Evolutionary conservation across 768 basidiomycete species (phyloP), one percentile per base, ranked within the genome.

Genomic region (Baorangia bicolor): DNA sequence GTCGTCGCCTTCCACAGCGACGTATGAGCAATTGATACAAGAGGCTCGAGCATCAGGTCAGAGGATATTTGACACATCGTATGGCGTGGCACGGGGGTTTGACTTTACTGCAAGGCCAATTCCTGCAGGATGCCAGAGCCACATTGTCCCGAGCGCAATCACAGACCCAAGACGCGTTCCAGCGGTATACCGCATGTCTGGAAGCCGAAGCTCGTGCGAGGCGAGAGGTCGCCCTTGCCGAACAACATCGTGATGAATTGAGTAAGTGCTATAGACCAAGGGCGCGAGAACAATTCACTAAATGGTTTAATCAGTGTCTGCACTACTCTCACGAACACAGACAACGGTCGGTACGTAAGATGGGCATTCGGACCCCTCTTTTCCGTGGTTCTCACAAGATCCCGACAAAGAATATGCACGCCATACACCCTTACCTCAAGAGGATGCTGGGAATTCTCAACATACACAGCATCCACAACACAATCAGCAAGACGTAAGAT

Each of bases 81-180:
- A 38, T 48, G 40, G 20, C 21, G 39, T 38, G 14, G 33, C 31
- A 34, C 42, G 42, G 34, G 38, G 47, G 34, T 47, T 51, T 61
- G 57, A 63, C 53, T 38, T 51, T 51, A 20, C 37, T 34, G 54
- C 60, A 69, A 86, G 83, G 82, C 62, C 80, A 85, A 77, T 80
- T 80, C 57, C 75, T 90, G 42, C 82, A 84, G 69, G 81, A 78
- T 47, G 80, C 85, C 20, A 84, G 86, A 31, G 75, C 77, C 44
- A 76, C 83, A 5, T 74, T 88, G n/a, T 63, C 78, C 41, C 79
- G 86, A 41, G 84, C 86, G 21, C 86, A 86, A 64, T 83, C 85
- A 64, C 86, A 88, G 47, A 85, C 86, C 0, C 85, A 88, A 62
- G 87, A 88, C 40, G 81, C 86, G 4, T 87, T 88, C 63, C 77